Evolutionary conservation across 768 basidiomycete species (phyloP), one percentile per base, ranked within the genome.

Genomic region (Pleurotus tuber-regium): DNA sequence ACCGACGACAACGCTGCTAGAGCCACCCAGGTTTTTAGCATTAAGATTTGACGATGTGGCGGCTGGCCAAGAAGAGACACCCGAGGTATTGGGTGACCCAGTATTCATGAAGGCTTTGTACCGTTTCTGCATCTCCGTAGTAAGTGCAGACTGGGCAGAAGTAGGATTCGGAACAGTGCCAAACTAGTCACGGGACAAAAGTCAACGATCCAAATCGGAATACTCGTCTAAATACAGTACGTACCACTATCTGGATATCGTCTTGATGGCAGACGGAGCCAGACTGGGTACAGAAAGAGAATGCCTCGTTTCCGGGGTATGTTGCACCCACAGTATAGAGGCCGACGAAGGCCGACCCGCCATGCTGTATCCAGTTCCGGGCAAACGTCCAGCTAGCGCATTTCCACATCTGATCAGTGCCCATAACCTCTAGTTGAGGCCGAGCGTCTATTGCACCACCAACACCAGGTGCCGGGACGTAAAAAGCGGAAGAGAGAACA

Each of bases 181-280:
- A 58, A 77, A 77, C 70, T 75, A 38, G 24, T 49, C 43, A 53
- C 52, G 49, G 50, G 43, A 49, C 35, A 42, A 33, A 36, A 11
- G 40, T 35, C 33, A 35, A 38, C 35, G 31, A 53, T 25, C 23
- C 11, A 25, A 28, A 16, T 47, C 50, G 38, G 4, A 38, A 35
- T 26, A n/a, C n/a, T n/a, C n/a, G 25, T 36, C 43, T 4, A 38
- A 49, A 16, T 39, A 42, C 21, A 49, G 33, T 25, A 77, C 84
- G 53, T 68, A 86, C 86, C 54, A 91, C 78, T 62, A 88, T 83
- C 70, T 84, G 69, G 53, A 92, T 91, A 60, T 92, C 90, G 63
- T 91, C 89, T 63, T 90, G 78, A 64, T 90, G 89, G 66, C 89
- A 91, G 31, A 89, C 83, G 26, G 70, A 65, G 29, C 82, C 84